Conservation (phyloP, 768 basidiomycete genomes). For the Butyriboletus loyo region DNA sequence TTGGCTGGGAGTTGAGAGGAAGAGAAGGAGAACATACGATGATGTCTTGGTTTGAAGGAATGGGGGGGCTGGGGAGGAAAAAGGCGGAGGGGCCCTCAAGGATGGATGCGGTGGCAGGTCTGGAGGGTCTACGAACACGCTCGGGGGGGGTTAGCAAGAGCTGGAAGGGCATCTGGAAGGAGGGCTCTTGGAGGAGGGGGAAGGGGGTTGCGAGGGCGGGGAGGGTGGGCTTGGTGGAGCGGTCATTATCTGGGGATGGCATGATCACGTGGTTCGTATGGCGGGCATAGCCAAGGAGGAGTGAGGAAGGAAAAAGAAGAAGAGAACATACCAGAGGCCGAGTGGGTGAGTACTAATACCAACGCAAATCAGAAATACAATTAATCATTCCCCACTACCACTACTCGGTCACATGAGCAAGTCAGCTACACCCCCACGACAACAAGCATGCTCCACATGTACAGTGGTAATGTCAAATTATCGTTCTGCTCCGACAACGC, state of each 20-base stretch:
- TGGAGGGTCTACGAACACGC: constrained; percentile 28
- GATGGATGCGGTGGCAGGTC: constrained; percentile 45
- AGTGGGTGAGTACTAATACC: not conserved
- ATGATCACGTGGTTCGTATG: constrained; percentile 25
- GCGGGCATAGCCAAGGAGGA: not conserved
- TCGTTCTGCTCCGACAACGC: constrained; percentile 96
- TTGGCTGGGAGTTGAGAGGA: not conserved
- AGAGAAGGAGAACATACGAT: constrained; percentile 6
- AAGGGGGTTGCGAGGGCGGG: constrained; percentile 23
- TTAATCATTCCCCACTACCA: constrained; percentile 18
- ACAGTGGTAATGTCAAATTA: constrained; percentile 94
- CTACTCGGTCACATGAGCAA: constrained; percentile 25
- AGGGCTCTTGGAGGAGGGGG: constrained; percentile 21
- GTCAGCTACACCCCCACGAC: constrained; percentile 39
- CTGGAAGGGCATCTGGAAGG: constrained; percentile 34
- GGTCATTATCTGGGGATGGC: constrained; percentile 25
- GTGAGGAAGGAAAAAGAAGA: not conserved
- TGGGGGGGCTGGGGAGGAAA: constrained; percentile 39
- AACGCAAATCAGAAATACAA: not conserved
- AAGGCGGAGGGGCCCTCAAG: constrained; percentile 39
- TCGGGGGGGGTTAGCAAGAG: constrained; percentile 29
- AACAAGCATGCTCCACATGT: constrained; percentile 87
- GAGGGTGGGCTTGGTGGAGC: constrained; percentile 6
- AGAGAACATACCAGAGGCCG: constrained; percentile 1
- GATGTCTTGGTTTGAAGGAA: constrained; percentile 1